These are phyloP conservation scores for Fusarium brevicatenulatum DNA, from an alignment of 2,329 filamentous ascomycete genomes.

Conservation along the genomic window DNA sequence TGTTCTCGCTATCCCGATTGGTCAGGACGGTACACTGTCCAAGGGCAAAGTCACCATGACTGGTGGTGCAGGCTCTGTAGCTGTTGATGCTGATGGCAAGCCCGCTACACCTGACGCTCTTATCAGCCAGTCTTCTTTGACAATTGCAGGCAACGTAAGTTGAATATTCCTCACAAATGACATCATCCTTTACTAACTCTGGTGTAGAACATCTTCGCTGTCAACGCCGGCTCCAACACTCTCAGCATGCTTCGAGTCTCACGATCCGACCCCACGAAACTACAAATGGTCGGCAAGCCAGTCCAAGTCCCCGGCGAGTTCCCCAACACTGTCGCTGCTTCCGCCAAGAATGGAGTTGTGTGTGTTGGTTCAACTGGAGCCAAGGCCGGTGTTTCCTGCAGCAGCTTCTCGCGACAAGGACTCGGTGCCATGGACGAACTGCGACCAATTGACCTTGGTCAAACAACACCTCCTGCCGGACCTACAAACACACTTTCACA, in stretches of 20 bases:
- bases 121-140: constrained; percentile 61
- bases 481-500: constrained; percentile 70
- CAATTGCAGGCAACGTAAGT: constrained; percentile 60
- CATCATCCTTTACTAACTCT: neutral
- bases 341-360: constrained; percentile 53
- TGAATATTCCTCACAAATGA: accelerated
- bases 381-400: constrained; percentile 58
- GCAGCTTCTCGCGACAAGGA: constrained; percentile 51
- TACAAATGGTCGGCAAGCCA: constrained; percentile 57
- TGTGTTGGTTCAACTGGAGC: constrained; percentile 60
- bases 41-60: constrained; percentile 56
- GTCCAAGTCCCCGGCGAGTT: constrained; percentile 60
- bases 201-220: constrained; percentile 61
- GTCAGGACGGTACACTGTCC: constrained; percentile 57
- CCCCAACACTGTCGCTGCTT: constrained; percentile 62
- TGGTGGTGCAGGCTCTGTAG: constrained; percentile 57
- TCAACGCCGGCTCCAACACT: constrained; percentile 63
- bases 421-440: constrained; percentile 57
- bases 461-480: constrained; percentile 67
- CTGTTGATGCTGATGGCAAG: constrained; percentile 52
- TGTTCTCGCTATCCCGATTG: constrained; percentile 61
- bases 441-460: constrained; percentile 60
- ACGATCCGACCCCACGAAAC: constrained; percentile 53
- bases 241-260: constrained; percentile 61
- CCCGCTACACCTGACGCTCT: constrained; percentile 61